A percentile compares a stretch with the other conserved stretches of the same genome.
Evolutionary conservation across 2,329 filamentous ascomycete genomes (phyloP).

Genomic region (Colletotrichum tofieldiae): DNA sequence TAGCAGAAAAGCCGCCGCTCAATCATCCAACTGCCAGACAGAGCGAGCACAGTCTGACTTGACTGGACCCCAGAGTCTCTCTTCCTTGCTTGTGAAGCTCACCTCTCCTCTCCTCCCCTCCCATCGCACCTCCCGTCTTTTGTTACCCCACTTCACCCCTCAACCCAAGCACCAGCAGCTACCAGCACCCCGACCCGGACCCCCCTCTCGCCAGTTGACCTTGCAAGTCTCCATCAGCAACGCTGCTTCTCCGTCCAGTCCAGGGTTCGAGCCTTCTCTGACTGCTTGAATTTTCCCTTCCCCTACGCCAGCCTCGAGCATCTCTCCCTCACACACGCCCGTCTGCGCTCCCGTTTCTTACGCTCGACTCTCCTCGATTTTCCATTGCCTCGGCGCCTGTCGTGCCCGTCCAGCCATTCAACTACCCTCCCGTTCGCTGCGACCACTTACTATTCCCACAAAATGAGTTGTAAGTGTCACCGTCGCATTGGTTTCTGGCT

Average conservation of each 20-base stretch:
- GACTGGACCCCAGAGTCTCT: slow-evolving; percentile 9
- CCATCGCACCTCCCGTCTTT: slow-evolving; percentile 15
- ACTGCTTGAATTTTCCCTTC: slow-evolving; percentile 33
- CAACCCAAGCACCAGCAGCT: slow-evolving; percentile 27
- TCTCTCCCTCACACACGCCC: slow-evolving; percentile 20
- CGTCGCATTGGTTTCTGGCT: background rate
- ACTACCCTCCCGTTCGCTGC: background rate
- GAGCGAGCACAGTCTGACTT: background rate
- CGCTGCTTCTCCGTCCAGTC: slow-evolving; percentile 32
- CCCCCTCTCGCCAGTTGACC: slow-evolving; percentile 32
- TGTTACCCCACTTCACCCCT: slow-evolving; percentile 43
- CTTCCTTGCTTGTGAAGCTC: slow-evolving; percentile 39
- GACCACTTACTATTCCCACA: slow-evolving; percentile 33
- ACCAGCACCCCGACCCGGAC: slow-evolving; percentile 27
- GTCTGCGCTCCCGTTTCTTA: slow-evolving; percentile 31
- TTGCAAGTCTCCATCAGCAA: slow-evolving; percentile 40
- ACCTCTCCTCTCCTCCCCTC: background rate
- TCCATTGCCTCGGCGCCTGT: slow-evolving; percentile 19
- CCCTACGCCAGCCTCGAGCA: slow-evolving; percentile 28
- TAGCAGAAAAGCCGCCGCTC: background rate
- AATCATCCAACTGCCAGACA: background rate
- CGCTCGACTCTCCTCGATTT: slow-evolving; percentile 33
- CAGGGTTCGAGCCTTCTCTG: slow-evolving; percentile 39
- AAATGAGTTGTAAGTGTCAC: slow-evolving; percentile 59
- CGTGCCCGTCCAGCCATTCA: background rate